phyloP scores from a whole-genome alignment of 495 filamentous ascomycete species.

The Talaromyces stipitatus region DNA sequence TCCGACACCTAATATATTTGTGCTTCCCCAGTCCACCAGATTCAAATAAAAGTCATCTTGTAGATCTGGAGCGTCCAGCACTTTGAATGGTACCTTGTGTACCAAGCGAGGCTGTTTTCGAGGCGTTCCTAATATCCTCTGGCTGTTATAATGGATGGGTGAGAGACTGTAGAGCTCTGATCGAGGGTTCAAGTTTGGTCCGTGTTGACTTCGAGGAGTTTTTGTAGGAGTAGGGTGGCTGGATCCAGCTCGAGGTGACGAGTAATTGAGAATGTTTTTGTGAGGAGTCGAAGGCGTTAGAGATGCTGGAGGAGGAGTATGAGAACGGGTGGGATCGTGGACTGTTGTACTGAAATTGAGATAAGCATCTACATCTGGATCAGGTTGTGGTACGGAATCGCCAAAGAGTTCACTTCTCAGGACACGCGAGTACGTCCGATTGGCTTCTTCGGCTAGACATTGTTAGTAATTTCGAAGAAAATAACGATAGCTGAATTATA shows the following conservation, averaged over 20 bases:
- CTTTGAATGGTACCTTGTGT: slow-evolving; percentile 94
- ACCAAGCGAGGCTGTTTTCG: slow-evolving; percentile 81
- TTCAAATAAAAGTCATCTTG: slow-evolving; percentile 98
- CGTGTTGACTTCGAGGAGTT: slow-evolving; percentile 81
- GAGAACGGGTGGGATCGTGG: slow-evolving; percentile 64
- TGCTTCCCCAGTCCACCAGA: slow-evolving; percentile 95
- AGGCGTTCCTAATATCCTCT: slow-evolving; percentile 84
- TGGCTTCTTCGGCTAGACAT: slow-evolving; percentile 81
- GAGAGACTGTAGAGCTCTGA: slow-evolving; percentile 92
- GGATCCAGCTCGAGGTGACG: slow-evolving; percentile 66
- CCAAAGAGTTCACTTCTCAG: slow-evolving; percentile 89
- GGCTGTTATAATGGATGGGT: slow-evolving; percentile 81
- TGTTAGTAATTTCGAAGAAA: slow-evolving; percentile 28
- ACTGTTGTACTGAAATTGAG: slow-evolving; percentile 49
- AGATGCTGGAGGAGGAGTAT: slow-evolving; percentile 67
- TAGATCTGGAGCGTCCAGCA: slow-evolving; percentile 90
- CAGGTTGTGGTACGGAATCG: slow-evolving; percentile 73
- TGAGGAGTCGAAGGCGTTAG: slow-evolving; percentile 90
- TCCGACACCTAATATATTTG: slow-evolving; percentile 86
- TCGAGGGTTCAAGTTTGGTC: slow-evolving; percentile 73
- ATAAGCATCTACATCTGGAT: slow-evolving; percentile 56
- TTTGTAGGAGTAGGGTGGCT: slow-evolving; percentile 77
- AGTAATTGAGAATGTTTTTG: slow-evolving; percentile 94
- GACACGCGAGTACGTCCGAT: slow-evolving; percentile 81
- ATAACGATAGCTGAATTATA: slow-evolving; percentile 4